These are phyloP conservation scores for Erythrophleum ivorense DNA, from an alignment of 331 rosid species.

Conservation along the genomic window DNA sequence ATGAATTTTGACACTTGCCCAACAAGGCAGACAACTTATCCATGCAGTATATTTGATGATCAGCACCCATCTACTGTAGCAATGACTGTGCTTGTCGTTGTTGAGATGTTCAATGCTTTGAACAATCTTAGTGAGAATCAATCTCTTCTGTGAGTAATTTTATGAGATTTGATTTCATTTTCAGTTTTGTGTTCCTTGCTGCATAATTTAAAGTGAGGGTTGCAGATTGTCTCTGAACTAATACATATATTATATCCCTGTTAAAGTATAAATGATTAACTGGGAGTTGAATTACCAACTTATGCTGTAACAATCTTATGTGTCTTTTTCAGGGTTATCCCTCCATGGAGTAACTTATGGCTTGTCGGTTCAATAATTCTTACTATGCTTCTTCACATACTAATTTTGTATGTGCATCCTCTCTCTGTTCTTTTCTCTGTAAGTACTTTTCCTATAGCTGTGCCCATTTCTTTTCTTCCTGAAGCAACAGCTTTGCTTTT, in stretches of 20 bases:
- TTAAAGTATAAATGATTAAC: neutral
- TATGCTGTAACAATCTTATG: slow-evolving; percentile 33
- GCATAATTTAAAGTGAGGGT: slow-evolving; percentile 21
- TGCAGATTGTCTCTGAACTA: slow-evolving; percentile 21
- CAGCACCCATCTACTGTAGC: slow-evolving; percentile 96
- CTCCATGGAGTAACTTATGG: slow-evolving; percentile 99
- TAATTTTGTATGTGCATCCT: slow-evolving; percentile 89
- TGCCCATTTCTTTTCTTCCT: slow-evolving; percentile 26
- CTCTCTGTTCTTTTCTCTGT: slow-evolving; percentile 94
- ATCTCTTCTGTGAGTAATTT: slow-evolving; percentile 85
- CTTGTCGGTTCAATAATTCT: slow-evolving; percentile 89
- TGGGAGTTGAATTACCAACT: slow-evolving; percentile 24
- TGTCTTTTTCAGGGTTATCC: slow-evolving; percentile 72
- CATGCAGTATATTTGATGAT: slow-evolving; percentile 93
- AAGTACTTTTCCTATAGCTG: slow-evolving; percentile 53
- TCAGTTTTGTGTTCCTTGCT: slow-evolving; percentile 17
- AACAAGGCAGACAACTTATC: slow-evolving; percentile 81
- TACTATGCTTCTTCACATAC: slow-evolving; percentile 85
- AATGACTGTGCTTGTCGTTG: slow-evolving; percentile 98
- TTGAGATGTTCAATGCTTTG: slow-evolving; percentile 98
- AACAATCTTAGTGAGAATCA: slow-evolving; percentile 98
- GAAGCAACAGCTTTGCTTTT: slow-evolving; percentile 16
- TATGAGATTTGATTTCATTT: slow-evolving; percentile 30
- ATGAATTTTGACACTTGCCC: slow-evolving; percentile 90
- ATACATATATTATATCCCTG: slow-evolving; percentile 7